Evolutionary conservation across 1,284 basidiomycete genomes (phyloP).

Genomic region (Anthracocystis setariae): DNA sequence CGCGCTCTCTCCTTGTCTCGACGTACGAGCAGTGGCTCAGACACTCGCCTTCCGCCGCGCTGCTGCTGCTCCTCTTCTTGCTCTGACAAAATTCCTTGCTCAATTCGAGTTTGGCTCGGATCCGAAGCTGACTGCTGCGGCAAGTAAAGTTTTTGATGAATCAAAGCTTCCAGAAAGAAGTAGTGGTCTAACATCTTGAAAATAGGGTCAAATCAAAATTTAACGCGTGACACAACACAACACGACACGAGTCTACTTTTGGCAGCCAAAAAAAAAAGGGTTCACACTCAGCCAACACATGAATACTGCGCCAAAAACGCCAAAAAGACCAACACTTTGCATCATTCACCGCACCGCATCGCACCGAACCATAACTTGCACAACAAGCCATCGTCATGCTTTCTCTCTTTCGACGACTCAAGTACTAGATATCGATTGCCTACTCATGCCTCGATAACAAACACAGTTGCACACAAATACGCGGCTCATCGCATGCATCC

Average conservation of each 20-base stretch:
- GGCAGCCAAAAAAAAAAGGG: no score
- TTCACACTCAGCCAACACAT: no score
- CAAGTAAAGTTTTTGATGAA: conserved; percentile 2
- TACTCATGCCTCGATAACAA: no score
- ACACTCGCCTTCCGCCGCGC: background rate
- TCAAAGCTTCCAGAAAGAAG: background rate
- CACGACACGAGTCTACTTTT: conserved; percentile 29
- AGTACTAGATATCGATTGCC: no score
- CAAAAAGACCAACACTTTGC: conserved; percentile 24
- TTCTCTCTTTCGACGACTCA: no score
- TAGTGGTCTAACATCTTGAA: conserved; percentile 8
- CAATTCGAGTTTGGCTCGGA: conserved; percentile 10
- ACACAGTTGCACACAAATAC: no score
- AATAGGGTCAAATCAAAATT: background rate
- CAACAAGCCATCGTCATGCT: no score
- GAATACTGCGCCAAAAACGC: background rate
- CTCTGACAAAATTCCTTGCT: conserved; percentile 1
- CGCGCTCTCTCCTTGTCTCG: no score
- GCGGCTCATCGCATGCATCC: background rate
- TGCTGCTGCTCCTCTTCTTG: background rate
- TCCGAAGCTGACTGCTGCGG: conserved; percentile 32
- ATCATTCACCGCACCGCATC: background rate
- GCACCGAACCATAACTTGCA: no score
- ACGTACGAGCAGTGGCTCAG: conserved; percentile 5
- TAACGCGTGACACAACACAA: conserved; percentile 42